Evolutionary conservation across 78 protist species (phyloP).

Genomic region (slime mould (Dictyostelium discoideum)): dicty_2.7 NC_007088.5:1979501-1980000

Average conservation of each 20-base stretch:
- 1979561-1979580: no score
- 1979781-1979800: not conserved
- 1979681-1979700: not conserved
- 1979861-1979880: not conserved
- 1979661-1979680: not conserved
- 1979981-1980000: no score
- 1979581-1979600: no score
- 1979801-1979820: not conserved
- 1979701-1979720: no score
- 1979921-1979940: not conserved
- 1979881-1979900: not conserved
- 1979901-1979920: not conserved
- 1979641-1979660: not conserved
- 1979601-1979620: no score
- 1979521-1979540: not conserved
- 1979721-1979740: not conserved
- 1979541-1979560: not conserved
- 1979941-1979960: not conserved
- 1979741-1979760: not conserved
- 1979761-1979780: not conserved
- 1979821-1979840: not conserved
- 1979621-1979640: no score
- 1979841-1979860: not conserved
- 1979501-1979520: not conserved
- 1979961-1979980: not conserved